phyloP scores from a whole-genome alignment of 1,139 yeast species.

The Yamadazyma songkhlaensis region DNA sequence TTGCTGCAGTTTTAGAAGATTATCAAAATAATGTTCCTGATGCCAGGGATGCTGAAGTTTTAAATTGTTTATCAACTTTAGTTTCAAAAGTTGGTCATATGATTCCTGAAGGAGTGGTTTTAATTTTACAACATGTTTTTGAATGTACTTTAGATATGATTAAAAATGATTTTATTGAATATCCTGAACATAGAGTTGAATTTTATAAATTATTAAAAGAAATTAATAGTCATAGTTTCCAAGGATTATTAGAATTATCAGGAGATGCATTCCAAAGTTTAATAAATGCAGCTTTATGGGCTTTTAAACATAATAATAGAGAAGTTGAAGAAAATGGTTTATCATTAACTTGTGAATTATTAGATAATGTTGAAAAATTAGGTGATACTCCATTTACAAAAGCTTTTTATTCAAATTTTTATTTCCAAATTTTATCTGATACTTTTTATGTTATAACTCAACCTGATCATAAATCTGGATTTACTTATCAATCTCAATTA shows the following conservation, averaged over 20 bases:
- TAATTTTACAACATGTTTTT: constrained; percentile 86
- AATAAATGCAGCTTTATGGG: constrained; percentile 95
- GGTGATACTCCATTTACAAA: constrained; percentile 77
- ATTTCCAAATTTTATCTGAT: constrained; percentile 86
- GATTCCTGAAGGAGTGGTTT: constrained; percentile 88
- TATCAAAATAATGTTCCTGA: constrained; percentile 88
- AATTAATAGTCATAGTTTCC: constrained; percentile 81
- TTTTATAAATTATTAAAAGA: constrained; percentile 87
- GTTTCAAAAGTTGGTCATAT: constrained; percentile 82
- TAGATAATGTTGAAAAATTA: constrained; percentile 77
- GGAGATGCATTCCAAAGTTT: constrained; percentile 90
- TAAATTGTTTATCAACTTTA: constrained; percentile 90
- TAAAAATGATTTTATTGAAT: constrained; percentile 90
- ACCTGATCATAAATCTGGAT: constrained; percentile 97
- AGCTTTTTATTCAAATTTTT: constrained; percentile 85
- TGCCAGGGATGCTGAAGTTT: constrained; percentile 96
- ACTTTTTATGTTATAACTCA: constrained; percentile 93
- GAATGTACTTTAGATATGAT: constrained; percentile 96
- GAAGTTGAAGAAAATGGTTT: constrained; percentile 95
- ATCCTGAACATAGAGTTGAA: constrained; percentile 97
- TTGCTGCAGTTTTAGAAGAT: constrained; percentile 85
- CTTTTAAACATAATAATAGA: constrained; percentile 93
- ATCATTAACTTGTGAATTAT: constrained; percentile 73
- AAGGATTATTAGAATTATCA: constrained; percentile 82
- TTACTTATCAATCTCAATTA: constrained; percentile 81